Conservation (phyloP, 139 green algal genomes). For the Astrephomene gubernaculifera region DNA sequence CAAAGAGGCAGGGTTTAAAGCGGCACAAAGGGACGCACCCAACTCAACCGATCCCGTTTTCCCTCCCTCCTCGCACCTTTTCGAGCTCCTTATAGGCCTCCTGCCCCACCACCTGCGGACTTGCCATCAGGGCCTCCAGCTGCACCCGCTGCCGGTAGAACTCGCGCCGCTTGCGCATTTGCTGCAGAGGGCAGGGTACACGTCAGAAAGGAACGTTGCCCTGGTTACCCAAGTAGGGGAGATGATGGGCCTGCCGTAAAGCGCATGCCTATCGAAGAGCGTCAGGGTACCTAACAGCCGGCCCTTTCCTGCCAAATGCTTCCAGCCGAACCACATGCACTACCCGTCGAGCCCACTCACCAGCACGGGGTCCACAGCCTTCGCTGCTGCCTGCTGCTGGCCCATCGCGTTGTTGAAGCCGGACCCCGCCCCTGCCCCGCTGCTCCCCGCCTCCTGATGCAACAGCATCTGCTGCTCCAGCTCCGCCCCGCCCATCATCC, state of each 20-base stretch:
- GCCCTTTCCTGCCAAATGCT: too few species aligned
- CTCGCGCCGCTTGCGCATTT: constrained; percentile 7
- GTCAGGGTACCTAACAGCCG: neutral
- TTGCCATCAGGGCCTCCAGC: constrained; percentile 17
- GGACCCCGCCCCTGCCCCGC: neutral
- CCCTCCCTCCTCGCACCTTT: constrained; percentile 9
- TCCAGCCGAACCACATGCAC: too few species aligned
- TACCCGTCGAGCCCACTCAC: too few species aligned
- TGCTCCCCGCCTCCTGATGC: neutral
- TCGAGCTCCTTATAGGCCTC: constrained; percentile 5
- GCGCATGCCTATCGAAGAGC: too few species aligned
- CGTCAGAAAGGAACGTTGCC: too few species aligned
- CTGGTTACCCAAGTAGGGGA: too few species aligned
- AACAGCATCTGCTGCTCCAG: neutral
- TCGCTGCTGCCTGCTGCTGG: neutral
- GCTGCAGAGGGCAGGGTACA: too few species aligned
- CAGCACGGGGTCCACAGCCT: neutral
- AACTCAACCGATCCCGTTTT: too few species aligned
- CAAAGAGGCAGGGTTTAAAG: too few species aligned
- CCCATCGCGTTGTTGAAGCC: neutral
- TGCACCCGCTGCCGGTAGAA: constrained; percentile 6
- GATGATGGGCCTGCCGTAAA: too few species aligned
- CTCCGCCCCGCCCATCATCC: neutral
- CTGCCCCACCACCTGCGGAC: neutral
- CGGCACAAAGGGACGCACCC: too few species aligned